Evolutionary conservation across 331 rosid genomes (phyloP), one percentile per base, ranked within the genome.

Genomic region (Prunus yedoensis): DNA sequence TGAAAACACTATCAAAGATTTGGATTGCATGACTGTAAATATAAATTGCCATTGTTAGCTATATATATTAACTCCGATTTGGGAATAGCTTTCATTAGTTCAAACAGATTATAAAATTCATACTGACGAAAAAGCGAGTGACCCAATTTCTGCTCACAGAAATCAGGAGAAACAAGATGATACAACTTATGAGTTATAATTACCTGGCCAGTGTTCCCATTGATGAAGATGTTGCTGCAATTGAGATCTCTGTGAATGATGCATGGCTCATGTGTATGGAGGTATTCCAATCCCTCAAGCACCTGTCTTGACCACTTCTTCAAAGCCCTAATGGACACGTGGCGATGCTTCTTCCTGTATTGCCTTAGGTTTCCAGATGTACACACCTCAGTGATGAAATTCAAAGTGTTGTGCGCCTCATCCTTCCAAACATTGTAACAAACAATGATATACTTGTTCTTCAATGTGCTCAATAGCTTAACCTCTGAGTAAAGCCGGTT

Each of bases 271-370:
- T 91, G 97, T 8, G 88, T 90, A 65, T 94, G 98, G 64, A 94
- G 95, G 83, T 87, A 91, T 46, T 94, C 90, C 93, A 94, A 84
- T n/a, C 97, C 98, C 80, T 88, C 91, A 25, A 94, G 95, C 52
- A 94, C 87, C 78, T 94, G 98, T 74, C 90, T 94, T 0, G 97
- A 87, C 98, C 98, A 94, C 84, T 94, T 94, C 89, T 94, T 94
- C 85, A 94, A 66, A 6, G 97, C 98, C 83, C 83, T 94, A 61
- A 85, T 83, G 43, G 94, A 90, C 75, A 94, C 96, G 63, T 84
- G 91, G 15, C 88, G 93, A 77, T 91, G 97, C 85, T 90, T 94
- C 88, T 89, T 90, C 80, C 94, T 84, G 79, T 94, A 94, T 15
- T 89, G 82, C 84, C 98, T 90, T 83, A 94, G 80, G 74, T 94